These are phyloP conservation scores for Tillandsia leiboldiana DNA, from an alignment of 176 grass and related monocot genomes.

Conservation along the genomic window DNA sequence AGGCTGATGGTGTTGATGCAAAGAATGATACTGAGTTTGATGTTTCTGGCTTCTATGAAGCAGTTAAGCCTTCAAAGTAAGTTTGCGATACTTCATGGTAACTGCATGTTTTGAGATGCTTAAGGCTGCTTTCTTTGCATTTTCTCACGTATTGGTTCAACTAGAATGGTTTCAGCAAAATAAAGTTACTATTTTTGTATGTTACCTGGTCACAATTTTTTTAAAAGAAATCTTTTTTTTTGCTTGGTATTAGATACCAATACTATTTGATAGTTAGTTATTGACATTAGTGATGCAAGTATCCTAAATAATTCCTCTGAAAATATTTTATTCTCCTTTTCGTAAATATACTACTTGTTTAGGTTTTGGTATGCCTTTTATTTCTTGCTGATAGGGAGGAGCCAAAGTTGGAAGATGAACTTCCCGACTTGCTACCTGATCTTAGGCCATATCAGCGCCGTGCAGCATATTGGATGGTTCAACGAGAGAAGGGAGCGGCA, in stretches of 20 bases:
- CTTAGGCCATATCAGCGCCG: conserved; percentile 89
- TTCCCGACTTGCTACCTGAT: conserved; percentile 65
- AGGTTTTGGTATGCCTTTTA: conserved; percentile 5
- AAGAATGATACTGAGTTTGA: conserved; percentile 62
- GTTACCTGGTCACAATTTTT: neutral
- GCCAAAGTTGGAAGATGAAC: conserved; percentile 43
- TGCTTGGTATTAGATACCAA: neutral
- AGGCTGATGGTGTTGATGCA: conserved; percentile 8
- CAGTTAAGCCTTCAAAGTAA: conserved; percentile 55
- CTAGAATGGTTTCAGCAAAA: neutral
- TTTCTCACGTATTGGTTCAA: neutral
- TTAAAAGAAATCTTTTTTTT: neutral
- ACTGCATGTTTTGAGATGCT: too few species aligned
- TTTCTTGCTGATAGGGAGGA: conserved; percentile 28
- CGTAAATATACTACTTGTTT: neutral
- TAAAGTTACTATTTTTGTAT: neutral
- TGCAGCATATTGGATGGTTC: conserved; percentile 94
- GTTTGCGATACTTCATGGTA: conserved; percentile 1
- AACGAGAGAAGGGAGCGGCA: conserved; percentile 48
- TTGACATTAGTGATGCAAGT: too few species aligned
- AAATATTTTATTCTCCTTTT: neutral
- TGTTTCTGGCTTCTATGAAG: conserved; percentile 72
- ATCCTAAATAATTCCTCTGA: neutral
- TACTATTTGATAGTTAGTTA: neutral
- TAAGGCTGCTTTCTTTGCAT: too few species aligned